A percentile compares a stretch with the other conserved stretches of the same genome.
Evolutionary conservation across 257 asterid genomes (phyloP).

Genomic region (Fraxinus cuspidata): DNA sequence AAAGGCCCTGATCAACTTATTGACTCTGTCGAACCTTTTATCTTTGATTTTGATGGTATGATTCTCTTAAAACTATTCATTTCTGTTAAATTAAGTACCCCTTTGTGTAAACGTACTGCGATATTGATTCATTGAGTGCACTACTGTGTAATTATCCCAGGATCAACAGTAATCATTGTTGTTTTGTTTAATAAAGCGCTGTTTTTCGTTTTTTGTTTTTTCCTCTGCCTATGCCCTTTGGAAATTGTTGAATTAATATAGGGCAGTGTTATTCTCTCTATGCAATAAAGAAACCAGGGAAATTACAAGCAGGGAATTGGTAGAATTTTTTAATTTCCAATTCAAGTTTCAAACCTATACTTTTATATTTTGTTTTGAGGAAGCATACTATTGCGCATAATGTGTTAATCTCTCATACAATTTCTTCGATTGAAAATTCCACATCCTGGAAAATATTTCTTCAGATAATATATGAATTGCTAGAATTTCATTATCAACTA

Average conservation of each 20-base stretch:
- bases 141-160: background rate
- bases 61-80: background rate
- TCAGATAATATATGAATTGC: background rate
- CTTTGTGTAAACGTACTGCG: background rate
- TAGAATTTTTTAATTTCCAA: background rate
- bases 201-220: too few species aligned
- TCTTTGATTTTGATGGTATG: slow-evolving; percentile 93
- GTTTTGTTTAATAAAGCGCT: background rate
- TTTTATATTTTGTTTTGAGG: background rate
- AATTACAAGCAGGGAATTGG: background rate
- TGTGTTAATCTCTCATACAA: background rate
- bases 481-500: background rate
- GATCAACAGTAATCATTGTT: background rate
- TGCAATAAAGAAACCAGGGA: background rate
- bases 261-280: background rate
- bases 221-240: background rate
- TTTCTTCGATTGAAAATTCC: background rate
- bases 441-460: background rate
- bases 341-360: background rate
- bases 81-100: background rate
- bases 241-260: background rate
- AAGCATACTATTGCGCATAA: background rate
- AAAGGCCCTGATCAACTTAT: slow-evolving; percentile 79
- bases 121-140: background rate
- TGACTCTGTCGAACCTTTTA: slow-evolving; percentile 89